These are phyloP conservation scores for Polychytrium aggregatum DNA, from an alignment of 192 early-diverging fungal species.

Conservation along the genomic window DNA sequence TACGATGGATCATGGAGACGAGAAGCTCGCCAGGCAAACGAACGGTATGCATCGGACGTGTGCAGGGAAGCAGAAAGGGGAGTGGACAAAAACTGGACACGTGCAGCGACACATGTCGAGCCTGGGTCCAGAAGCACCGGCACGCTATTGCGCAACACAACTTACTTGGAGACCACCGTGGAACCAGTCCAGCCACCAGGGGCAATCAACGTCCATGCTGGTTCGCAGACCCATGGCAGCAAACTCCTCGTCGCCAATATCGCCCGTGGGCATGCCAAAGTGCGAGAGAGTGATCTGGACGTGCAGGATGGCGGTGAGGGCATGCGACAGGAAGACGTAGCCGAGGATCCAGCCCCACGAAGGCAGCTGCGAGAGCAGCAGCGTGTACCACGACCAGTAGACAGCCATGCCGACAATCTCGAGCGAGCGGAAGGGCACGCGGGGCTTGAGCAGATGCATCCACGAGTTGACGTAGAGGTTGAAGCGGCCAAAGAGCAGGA, in stretches of 20 bases:
- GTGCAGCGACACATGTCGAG: not conserved
- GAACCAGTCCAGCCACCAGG: constrained; percentile 90
- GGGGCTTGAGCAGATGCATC: constrained; percentile 50
- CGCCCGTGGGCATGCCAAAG: constrained; percentile 75
- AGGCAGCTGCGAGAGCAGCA: constrained; percentile 58
- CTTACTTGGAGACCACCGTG: constrained; percentile 82
- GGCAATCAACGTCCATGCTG: constrained; percentile 94
- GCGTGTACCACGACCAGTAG: constrained; percentile 74
- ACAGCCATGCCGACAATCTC: constrained; percentile 62
- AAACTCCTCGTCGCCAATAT: constrained; percentile 44
- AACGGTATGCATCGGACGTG: not conserved
- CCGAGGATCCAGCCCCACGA: constrained; percentile 46
- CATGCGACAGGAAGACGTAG: constrained; percentile 71
- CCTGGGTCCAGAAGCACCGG: not conserved
- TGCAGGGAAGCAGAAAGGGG: not conserved
- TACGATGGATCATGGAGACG: too few relatives aligned
- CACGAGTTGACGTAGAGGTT: constrained; percentile 76
- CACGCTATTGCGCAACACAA: not conserved
- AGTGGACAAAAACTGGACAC: not conserved
- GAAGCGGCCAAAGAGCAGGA: constrained; percentile 85
- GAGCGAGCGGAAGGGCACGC: constrained; percentile 60
- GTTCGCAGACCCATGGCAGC: constrained; percentile 79
- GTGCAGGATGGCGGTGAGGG: constrained; percentile 75
- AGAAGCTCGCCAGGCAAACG: not conserved
- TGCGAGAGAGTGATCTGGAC: constrained; percentile 94